Evolutionary conservation across 2,329 filamentous ascomycete genomes (phyloP), one percentile per base, ranked within the genome.

Genomic region (Acrodontium crateriforme): DNA sequence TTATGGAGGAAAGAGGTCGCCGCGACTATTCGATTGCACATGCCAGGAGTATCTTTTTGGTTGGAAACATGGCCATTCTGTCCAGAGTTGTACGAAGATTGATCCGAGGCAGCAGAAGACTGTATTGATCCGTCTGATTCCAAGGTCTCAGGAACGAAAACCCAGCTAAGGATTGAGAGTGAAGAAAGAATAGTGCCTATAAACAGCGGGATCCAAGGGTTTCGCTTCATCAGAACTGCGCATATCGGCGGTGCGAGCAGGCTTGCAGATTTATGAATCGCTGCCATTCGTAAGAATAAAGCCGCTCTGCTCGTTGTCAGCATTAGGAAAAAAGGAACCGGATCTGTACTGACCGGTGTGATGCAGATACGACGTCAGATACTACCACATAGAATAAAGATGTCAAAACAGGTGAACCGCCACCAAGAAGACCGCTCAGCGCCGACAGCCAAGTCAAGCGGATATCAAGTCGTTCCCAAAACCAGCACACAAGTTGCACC

Each of bases 401-500:
- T 5, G 42, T 35, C 2, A 45, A 30, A 5, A 47, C 41, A 4
- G 44, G 29, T 3, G 27, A 31, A 1, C 43, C 45, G 21, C 53
- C 53, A 9, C 42, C 41, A 4, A 54, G 24, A 3, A 54, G 11
- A 7, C 38, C 43, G 27, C 47, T 41, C 2, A 48, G 24, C 3
- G 50, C 36, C 11, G 46, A 45, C 2, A 46, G 28, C 50, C 49
- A 55, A 9, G 42, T 33, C 12, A 45, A 29, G n/a, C 44, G 37
- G 7, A 56, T 35, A 13, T 50, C 42, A 21, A 55, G 37, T 2
- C 29, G 36, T 17, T 49, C 45, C 50, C 51, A 54, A 28, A 46
- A 52, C 40, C 48, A 52, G 18, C n/a, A 41, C 46, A 56, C 46
- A 6, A 49, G 16, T 27, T 52, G 41, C 9, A 47, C 40, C 44